A percentile compares a stretch with the other conserved stretches of the same genome.
Evolutionary conservation across 2,329 filamentous ascomycete species (phyloP).

Genomic region (Arthroderma uncinatum): DNA sequence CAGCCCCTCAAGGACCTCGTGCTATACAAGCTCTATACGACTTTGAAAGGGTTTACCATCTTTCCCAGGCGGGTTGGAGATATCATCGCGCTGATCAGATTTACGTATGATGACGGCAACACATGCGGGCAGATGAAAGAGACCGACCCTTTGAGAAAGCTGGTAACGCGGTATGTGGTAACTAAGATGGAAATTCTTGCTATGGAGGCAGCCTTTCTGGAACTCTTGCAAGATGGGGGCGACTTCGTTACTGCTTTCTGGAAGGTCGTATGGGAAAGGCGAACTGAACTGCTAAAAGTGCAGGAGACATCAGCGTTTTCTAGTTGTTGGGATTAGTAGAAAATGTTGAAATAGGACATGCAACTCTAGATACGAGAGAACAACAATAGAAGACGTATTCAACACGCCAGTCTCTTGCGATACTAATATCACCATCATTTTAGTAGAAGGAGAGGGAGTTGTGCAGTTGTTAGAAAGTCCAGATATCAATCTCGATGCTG

Average conservation of each 20-base stretch:
- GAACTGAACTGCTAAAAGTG: not conserved
- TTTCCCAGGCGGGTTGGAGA: conserved; percentile 10
- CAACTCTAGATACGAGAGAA: too few species aligned
- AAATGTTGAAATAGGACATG: too few species aligned
- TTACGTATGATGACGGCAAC: not conserved
- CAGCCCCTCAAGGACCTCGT: conserved; percentile 23
- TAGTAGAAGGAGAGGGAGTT: too few species aligned
- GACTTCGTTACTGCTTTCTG: conserved; percentile 6
- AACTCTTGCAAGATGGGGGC: not conserved
- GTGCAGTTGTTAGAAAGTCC: too few species aligned
- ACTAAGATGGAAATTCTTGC: not conserved
- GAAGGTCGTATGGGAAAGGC: not conserved
- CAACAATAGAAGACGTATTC: too few species aligned
- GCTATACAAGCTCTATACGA: conserved; percentile 26
- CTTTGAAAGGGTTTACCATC: conserved; percentile 23
- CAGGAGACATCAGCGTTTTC: too few species aligned
- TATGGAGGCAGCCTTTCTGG: not conserved
- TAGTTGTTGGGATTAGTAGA: too few species aligned
- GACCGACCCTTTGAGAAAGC: not conserved
- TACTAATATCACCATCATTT: too few species aligned
- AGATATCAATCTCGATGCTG: too few species aligned
- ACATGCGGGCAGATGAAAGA: not conserved
- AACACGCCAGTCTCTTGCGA: too few species aligned
- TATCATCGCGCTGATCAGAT: not conserved
- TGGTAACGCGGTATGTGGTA: not conserved